Percentiles rank a stretch among this genome's conserved stretches.
These are phyloP conservation scores for Hypoxylon sp. DNA, from an alignment of 2,329 filamentous ascomycete species.

Conservation along the genomic window DNA sequence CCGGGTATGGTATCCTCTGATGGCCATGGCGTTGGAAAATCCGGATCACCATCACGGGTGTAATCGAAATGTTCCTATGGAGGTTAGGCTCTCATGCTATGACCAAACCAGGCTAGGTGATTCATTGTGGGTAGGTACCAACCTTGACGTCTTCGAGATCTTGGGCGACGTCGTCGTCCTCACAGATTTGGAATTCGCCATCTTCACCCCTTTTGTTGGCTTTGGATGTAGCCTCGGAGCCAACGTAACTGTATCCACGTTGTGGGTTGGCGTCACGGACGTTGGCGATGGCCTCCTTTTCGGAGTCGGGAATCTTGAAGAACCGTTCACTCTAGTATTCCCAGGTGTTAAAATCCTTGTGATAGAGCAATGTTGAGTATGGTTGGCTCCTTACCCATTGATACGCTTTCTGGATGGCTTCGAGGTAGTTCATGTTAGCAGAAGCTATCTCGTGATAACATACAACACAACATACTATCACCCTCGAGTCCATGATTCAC, in stretches of 20 bases:
- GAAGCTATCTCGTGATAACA: background rate
- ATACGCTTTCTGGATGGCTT: background rate
- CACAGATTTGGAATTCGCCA: background rate
- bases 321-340: background rate
- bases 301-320: background rate
- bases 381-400: background rate
- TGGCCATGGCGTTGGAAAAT: background rate
- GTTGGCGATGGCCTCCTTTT: background rate
- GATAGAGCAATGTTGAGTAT: background rate
- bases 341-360: background rate
- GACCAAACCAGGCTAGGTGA: background rate
- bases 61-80: background rate
- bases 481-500: background rate
- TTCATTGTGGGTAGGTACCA: background rate
- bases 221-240: background rate
- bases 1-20: background rate
- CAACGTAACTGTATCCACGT: background rate
- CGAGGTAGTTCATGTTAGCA: background rate
- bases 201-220: background rate
- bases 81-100: background rate
- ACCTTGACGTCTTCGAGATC: background rate
- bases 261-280: background rate
- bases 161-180: background rate
- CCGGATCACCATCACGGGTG: conserved; percentile 2
- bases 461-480: background rate